These are phyloP conservation scores for Cardamine resedifolia DNA, from an alignment of 345 rosid species.

Conservation along the genomic window DNA sequence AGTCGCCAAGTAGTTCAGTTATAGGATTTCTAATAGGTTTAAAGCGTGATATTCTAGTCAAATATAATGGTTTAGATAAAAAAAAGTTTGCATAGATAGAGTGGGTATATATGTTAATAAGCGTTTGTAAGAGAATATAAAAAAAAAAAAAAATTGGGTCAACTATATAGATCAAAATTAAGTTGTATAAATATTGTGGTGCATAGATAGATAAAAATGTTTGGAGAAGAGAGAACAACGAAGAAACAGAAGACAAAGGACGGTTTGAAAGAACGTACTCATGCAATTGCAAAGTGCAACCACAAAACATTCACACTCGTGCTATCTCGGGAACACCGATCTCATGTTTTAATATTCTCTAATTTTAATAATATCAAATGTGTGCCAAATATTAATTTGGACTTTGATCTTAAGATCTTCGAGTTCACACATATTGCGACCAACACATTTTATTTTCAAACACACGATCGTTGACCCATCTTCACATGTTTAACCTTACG, in stretches of 20 bases:
- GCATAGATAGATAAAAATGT: constrained; percentile 36
- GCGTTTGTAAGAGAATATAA: neutral
- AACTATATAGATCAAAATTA: neutral
- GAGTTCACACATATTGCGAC: constrained; percentile 32
- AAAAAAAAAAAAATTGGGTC: neutral
- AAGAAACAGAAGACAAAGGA: constrained; percentile 36
- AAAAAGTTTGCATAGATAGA: too few species aligned
- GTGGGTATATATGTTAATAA: neutral
- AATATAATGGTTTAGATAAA: too few species aligned
- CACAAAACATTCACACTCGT: constrained; percentile 39
- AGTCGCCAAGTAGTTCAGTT: too few species aligned
- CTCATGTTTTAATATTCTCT: constrained; percentile 28
- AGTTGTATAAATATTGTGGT: constrained; percentile 20
- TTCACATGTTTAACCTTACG: constrained; percentile 14
- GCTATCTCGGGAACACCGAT: constrained; percentile 30
- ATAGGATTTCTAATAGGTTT: too few species aligned
- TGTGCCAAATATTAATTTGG: constrained; percentile 3
- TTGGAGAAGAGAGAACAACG: constrained; percentile 35
- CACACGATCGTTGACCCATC: constrained; percentile 30
- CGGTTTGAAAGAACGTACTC: constrained; percentile 31
- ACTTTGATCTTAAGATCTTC: constrained; percentile 14
- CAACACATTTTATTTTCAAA: constrained; percentile 22
- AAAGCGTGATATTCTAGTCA: too few species aligned
- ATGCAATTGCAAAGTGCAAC: constrained; percentile 37
- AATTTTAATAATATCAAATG: neutral